phyloP scores from a whole-genome alignment of 306 rosid genomes.

The Cicer arietinum region DNA sequence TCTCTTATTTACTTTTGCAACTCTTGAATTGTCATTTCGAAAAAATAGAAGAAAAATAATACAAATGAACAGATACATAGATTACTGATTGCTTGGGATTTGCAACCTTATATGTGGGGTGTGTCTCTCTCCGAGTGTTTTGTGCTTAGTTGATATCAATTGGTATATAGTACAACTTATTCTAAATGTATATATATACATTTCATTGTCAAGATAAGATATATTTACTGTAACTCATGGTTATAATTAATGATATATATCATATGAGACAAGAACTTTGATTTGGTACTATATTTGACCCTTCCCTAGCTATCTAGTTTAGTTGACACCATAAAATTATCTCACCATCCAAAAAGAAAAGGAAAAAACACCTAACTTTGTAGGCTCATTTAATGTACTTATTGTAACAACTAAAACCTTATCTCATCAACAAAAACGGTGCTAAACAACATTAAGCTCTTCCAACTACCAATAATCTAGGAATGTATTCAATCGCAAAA shows the following conservation, averaged over 20 bases:
- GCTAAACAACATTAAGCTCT: slow-evolving; percentile 31
- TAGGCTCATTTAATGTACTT: slow-evolving; percentile 40
- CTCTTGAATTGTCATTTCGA: background rate
- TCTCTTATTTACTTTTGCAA: background rate
- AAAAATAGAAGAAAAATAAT: background rate
- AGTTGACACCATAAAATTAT: background rate
- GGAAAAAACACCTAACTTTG: slow-evolving; percentile 38
- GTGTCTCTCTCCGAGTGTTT: background rate
- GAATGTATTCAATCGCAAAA: background rate
- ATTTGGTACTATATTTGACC: background rate
- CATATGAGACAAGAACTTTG: background rate
- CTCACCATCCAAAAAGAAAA: background rate
- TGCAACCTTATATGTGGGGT: background rate
- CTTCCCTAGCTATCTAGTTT: background rate
- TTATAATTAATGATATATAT: background rate
- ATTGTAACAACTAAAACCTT: background rate
- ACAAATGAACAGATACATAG: background rate
- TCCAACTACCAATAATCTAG: slow-evolving; percentile 29
- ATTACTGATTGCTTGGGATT: background rate
- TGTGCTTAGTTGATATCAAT: background rate
- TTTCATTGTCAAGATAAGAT: background rate
- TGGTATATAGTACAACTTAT: background rate
- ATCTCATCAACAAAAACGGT: slow-evolving; percentile 47
- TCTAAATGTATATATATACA: background rate
- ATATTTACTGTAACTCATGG: background rate